Evolutionary conservation across 768 basidiomycete species (phyloP).

Genomic region (Russula ochroleuca): DNA sequence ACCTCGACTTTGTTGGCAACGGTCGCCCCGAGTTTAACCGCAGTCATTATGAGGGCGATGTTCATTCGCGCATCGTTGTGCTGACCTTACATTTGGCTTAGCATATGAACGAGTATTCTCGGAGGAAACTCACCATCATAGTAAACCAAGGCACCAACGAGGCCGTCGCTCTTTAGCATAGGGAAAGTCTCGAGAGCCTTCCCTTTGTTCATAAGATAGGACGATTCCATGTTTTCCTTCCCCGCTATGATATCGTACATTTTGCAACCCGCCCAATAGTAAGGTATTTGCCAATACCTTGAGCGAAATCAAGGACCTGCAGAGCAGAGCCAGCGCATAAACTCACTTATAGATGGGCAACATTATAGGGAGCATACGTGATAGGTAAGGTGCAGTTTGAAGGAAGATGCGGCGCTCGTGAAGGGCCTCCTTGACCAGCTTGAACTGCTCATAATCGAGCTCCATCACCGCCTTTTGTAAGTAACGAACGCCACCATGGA

Average conservation of each 20-base stretch:
- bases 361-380: slow-evolving; percentile 93
- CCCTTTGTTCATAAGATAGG: slow-evolving; percentile 92
- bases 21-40: slow-evolving; percentile 84
- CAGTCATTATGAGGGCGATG: slow-evolving; percentile 89
- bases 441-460: slow-evolving; percentile 94
- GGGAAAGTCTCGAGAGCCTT: slow-evolving; percentile 94
- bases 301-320: background rate
- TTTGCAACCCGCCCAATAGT: slow-evolving; percentile 94
- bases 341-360: slow-evolving; percentile 88
- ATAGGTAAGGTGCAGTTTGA: slow-evolving; percentile 92
- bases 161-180: slow-evolving; percentile 88
- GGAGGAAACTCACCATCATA: slow-evolving; percentile 70
- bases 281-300: slow-evolving; percentile 95
- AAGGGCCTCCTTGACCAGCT: slow-evolving; percentile 92
- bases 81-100: slow-evolving; percentile 54
- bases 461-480: slow-evolving; percentile 95
- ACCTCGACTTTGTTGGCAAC: slow-evolving; percentile 91
- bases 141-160: slow-evolving; percentile 94
- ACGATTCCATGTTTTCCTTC: slow-evolving; percentile 93
- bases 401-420: slow-evolving; percentile 92
- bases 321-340: background rate
- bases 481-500: slow-evolving; percentile 96
- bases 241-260: slow-evolving; percentile 95
- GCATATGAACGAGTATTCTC: slow-evolving; percentile 34
- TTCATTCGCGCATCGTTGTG: slow-evolving; percentile 99